Evolutionary conservation across 2,329 filamentous ascomycete species (phyloP).

Genomic region (Rutstroemia sp.): DNA sequence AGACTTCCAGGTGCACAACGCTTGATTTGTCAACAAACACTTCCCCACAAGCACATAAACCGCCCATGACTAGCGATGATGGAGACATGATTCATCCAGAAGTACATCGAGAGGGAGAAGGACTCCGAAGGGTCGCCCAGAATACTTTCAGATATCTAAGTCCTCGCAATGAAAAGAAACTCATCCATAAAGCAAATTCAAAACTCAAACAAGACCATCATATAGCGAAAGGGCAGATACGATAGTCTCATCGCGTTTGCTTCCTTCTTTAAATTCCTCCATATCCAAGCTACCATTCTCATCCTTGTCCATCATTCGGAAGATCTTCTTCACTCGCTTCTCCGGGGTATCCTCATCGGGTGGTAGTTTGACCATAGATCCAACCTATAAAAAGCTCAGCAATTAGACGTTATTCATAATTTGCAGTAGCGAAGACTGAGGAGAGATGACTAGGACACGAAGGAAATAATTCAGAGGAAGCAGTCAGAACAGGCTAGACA

Average conservation of each 20-base stretch:
- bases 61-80: conserved; percentile 2
- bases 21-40: conserved; percentile 7
- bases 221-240: conserved; percentile 95
- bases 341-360: conserved; percentile 98
- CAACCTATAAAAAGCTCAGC: conserved; percentile 55
- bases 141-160: conserved; percentile 6
- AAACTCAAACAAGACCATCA: conserved; percentile 80
- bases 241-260: conserved; percentile 97
- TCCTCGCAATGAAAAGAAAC: conserved; percentile 3
- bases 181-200: not conserved
- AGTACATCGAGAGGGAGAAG: not conserved
- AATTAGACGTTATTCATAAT: not conserved
- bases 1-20: conserved; percentile 5
- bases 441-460: too few species aligned
- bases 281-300: conserved; percentile 96
- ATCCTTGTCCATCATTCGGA: conserved; percentile 99
- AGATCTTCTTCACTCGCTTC: conserved; percentile 97
- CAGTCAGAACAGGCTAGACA: not conserved
- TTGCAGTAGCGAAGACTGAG: too few species aligned
- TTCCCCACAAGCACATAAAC: not conserved
- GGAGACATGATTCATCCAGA: conserved; percentile 3
- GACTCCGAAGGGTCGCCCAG: not conserved
- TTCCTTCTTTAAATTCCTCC: conserved; percentile 98
- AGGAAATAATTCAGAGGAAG: not conserved
- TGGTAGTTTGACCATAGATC: conserved; percentile 97